Conservation (phyloP, 805 yeast genomes). For the Metschnikowia picachoensis region DNA sequence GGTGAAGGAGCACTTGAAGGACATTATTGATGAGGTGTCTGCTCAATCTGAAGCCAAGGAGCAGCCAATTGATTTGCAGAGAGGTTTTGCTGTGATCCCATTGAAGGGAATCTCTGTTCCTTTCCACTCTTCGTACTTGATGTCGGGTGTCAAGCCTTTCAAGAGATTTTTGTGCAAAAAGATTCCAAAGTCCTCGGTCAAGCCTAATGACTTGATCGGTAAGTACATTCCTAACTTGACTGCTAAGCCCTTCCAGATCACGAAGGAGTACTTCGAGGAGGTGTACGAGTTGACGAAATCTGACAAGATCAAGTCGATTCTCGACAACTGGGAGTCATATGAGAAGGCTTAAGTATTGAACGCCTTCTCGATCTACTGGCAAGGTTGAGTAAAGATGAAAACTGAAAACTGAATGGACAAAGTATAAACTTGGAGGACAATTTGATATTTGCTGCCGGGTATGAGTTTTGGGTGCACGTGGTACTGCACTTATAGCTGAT, state of each 20-base stretch:
- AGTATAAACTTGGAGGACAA: constrained; percentile 1
- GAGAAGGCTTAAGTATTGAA: constrained; percentile 40
- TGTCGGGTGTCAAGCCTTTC: constrained; percentile 99
- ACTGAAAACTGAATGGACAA: neutral
- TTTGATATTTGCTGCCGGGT: constrained; percentile 1
- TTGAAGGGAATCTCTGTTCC: constrained; percentile 99
- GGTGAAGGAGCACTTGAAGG: constrained; percentile 82
- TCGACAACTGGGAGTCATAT: constrained; percentile 94
- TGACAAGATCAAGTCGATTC: constrained; percentile 81
- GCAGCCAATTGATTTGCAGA: constrained; percentile 94
- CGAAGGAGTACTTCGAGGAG: constrained; percentile 95
- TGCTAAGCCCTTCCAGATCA: constrained; percentile 92
- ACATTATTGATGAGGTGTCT: constrained; percentile 83
- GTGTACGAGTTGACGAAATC: constrained; percentile 90
- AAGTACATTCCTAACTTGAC: constrained; percentile 98
- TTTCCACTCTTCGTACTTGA: constrained; percentile 97
- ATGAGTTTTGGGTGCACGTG: constrained; percentile 15
- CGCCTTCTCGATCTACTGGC: neutral
- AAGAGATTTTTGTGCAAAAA: constrained; percentile 95
- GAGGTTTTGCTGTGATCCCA: constrained; percentile 98
- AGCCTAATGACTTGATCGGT: constrained; percentile 88
- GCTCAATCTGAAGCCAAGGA: constrained; percentile 80
- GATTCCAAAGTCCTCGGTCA: constrained; percentile 90
- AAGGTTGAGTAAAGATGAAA: neutral
- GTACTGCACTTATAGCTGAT: constrained; percentile 13